These are phyloP conservation scores for Pyricularia sp. DNA, from an alignment of 2,329 filamentous ascomycete genomes.

Conservation along the genomic window DNA sequence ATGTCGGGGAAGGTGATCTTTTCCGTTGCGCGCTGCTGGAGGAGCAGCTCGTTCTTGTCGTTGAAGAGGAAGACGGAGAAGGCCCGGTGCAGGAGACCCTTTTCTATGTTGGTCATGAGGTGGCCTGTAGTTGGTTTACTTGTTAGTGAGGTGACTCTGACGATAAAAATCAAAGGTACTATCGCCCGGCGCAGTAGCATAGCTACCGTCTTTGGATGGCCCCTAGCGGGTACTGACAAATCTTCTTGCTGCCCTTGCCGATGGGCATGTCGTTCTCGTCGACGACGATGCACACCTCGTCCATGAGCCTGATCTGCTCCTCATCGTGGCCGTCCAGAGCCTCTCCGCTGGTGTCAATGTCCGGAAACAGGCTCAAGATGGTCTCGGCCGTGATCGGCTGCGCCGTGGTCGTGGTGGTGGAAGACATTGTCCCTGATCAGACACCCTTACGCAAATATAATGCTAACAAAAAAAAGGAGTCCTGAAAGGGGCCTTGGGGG, in stretches of 20 bases:
- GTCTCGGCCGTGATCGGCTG: constrained; percentile 73
- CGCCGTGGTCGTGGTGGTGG: constrained; percentile 36
- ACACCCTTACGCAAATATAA: background rate
- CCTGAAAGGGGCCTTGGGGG: background rate
- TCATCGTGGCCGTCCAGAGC: constrained; percentile 89
- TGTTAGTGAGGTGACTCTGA: background rate
- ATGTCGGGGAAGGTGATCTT: constrained; percentile 99
- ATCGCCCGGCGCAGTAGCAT: background rate
- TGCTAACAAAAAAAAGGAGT: background rate
- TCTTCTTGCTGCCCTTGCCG: constrained; percentile 95
- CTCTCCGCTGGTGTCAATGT: constrained; percentile 61
- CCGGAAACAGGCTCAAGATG: constrained; percentile 81
- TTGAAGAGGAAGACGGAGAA: constrained; percentile 99
- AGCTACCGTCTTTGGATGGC: background rate
- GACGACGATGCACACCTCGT: constrained; percentile 95
- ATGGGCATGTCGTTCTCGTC: constrained; percentile 90
- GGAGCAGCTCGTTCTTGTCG: constrained; percentile 79
- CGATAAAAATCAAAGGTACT: background rate
- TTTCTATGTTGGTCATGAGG: constrained; percentile 97
- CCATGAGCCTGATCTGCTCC: constrained; percentile 97
- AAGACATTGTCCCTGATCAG: constrained; percentile 17
- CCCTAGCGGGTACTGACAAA: constrained; percentile 54
- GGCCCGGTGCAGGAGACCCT: constrained; percentile 89
- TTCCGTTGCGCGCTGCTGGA: constrained; percentile 90
- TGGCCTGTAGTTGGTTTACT: constrained; percentile 61